Percentiles rank a stretch among this genome's conserved stretches.
These are phyloP conservation scores for Protea cynaroides DNA, from an alignment of 164 flowering plant genomes.

Conservation along the genomic window DNA sequence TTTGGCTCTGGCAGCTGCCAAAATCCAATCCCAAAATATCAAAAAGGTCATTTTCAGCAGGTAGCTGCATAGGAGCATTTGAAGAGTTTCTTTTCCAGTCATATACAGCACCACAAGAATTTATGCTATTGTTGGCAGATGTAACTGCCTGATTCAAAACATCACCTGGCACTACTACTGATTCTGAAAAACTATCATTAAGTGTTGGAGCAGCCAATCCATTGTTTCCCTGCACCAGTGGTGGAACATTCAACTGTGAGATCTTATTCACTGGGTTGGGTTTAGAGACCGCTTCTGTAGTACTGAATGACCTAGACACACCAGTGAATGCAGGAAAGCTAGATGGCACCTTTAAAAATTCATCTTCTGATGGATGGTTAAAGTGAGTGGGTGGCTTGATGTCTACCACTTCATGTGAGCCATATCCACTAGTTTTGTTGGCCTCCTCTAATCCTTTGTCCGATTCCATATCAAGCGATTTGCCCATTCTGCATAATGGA, in stretches of 20 bases:
- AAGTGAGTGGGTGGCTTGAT: slow-evolving; percentile 14
- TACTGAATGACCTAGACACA: slow-evolving; percentile 13
- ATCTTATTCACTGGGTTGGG: slow-evolving; percentile 23
- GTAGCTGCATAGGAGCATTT: slow-evolving; percentile 12
- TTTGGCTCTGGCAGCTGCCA: slow-evolving; percentile 19
- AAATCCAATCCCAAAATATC: slow-evolving; percentile 27
- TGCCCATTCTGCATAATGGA: slow-evolving; percentile 9
- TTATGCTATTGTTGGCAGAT: slow-evolving; percentile 20
- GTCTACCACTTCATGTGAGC: slow-evolving; percentile 12
- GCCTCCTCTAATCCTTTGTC: slow-evolving; percentile 8
- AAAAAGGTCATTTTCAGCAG: slow-evolving; percentile 28
- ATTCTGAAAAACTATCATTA: slow-evolving; percentile 20
- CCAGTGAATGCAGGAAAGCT: slow-evolving; percentile 14
- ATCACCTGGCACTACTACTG: slow-evolving; percentile 14
- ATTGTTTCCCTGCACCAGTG: slow-evolving; percentile 24
- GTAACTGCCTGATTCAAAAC: slow-evolving; percentile 22
- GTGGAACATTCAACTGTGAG: slow-evolving; percentile 31
- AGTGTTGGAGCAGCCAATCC: slow-evolving; percentile 7
- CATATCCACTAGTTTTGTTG: slow-evolving; percentile 7
- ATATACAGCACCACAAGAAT: slow-evolving; percentile 10
- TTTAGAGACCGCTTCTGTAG: slow-evolving; percentile 15
- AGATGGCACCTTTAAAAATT: slow-evolving; percentile 18
- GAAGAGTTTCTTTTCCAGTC: slow-evolving; percentile 19
- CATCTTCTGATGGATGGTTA: slow-evolving; percentile 13
- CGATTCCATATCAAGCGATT: slow-evolving; percentile 6